Evolutionary conservation across 2,329 filamentous ascomycete species (phyloP).

Genomic region (Pseudocercospora musae): DNA sequence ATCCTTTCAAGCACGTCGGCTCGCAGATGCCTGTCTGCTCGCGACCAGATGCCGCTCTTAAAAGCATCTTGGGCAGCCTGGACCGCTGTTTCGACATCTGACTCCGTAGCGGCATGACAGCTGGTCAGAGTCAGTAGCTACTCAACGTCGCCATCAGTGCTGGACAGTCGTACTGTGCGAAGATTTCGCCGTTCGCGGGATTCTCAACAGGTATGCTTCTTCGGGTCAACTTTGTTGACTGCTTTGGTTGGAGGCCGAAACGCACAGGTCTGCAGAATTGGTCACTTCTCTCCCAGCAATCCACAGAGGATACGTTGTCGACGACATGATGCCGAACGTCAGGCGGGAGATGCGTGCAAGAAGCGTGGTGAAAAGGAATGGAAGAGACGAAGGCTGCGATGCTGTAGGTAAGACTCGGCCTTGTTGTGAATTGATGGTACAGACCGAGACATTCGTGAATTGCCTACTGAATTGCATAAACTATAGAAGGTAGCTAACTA

Average conservation of each 20-base stretch:
- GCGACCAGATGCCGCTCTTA: conserved; percentile 59
- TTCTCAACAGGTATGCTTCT: conserved; percentile 53
- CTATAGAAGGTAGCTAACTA: too few relatives aligned
- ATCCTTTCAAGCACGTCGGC: conserved; percentile 62
- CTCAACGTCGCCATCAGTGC: neutral
- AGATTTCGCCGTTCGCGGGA: conserved; percentile 52
- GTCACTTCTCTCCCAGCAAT: conserved; percentile 6
- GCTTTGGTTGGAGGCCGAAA: neutral
- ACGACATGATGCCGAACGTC: neutral
- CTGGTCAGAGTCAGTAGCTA: conserved; percentile 28
- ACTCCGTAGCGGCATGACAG: conserved; percentile 60
- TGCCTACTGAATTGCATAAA: too few relatives aligned
- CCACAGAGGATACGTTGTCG: conserved; percentile 4
- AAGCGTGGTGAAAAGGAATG: neutral
- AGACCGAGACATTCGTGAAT: too few relatives aligned
- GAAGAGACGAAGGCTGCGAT: neutral
- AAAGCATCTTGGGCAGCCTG: conserved; percentile 65
- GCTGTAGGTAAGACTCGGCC: too few relatives aligned
- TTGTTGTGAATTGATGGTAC: too few relatives aligned
- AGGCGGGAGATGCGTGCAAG: neutral
- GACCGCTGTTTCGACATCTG: conserved; percentile 70
- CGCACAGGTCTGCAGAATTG: conserved; percentile 1
- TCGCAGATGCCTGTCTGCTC: conserved; percentile 54
- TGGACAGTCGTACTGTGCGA: conserved; percentile 43
- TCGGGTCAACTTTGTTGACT: neutral